Evolutionary conservation across 768 basidiomycete species (phyloP).

Genomic region (Pulveroboletus sp.): DNA sequence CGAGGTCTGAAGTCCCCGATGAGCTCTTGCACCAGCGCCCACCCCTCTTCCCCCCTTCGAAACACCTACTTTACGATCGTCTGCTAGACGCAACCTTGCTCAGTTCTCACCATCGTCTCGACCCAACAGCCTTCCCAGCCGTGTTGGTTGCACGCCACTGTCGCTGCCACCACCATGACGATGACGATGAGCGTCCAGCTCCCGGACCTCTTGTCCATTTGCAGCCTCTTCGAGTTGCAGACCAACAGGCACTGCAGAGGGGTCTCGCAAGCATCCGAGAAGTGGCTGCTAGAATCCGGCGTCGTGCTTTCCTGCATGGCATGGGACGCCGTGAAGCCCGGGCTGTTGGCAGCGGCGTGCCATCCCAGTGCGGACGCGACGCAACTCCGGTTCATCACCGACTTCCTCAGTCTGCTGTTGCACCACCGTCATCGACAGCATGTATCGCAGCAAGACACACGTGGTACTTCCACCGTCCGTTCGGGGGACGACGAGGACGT

Average conservation of each 20-base stretch:
- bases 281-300: slow-evolving; percentile 23
- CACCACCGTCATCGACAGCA: slow-evolving; percentile 31
- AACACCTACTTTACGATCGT: slow-evolving; percentile 3
- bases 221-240: slow-evolving; percentile 24
- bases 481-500: slow-evolving; percentile 5
- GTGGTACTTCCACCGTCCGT: background rate
- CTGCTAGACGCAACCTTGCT: too few relatives aligned
- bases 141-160: background rate
- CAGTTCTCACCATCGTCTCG: background rate
- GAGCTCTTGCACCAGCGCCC: background rate
- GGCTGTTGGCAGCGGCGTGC: slow-evolving; percentile 54
- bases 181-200: slow-evolving; percentile 27
- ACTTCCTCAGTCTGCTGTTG: slow-evolving; percentile 44
- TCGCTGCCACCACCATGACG: background rate
- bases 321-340: slow-evolving; percentile 35
- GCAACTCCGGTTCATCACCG: slow-evolving; percentile 49
- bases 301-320: slow-evolving; percentile 17
- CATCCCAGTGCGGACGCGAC: slow-evolving; percentile 54
- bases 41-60: slow-evolving; percentile 3
- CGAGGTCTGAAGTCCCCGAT: background rate
- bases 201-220: slow-evolving; percentile 25
- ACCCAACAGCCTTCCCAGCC: background rate
- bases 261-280: slow-evolving; percentile 27
- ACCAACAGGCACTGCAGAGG: slow-evolving; percentile 26
- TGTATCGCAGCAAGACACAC: background rate